phyloP scores from a whole-genome alignment of 2,329 filamentous ascomycete species.

The Nannizziopsis barbatae region DNA sequence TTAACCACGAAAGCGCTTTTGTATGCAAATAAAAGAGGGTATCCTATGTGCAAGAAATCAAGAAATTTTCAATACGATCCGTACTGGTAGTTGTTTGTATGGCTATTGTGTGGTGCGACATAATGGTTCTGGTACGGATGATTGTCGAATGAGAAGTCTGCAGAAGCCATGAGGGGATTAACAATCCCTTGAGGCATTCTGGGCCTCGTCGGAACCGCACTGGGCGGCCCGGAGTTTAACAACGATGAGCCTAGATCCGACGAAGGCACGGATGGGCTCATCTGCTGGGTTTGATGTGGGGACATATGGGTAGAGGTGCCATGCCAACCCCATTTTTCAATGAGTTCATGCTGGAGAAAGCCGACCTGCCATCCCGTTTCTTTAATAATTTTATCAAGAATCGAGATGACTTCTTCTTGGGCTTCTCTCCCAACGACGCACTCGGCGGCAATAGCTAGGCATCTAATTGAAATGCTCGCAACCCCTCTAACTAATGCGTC shows the following conservation, averaged over 20 bases:
- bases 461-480: constrained; percentile 65
- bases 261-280: constrained; percentile 6
- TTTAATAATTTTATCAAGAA: constrained; percentile 62
- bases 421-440: constrained; percentile 57
- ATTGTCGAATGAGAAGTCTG: constrained; percentile 65
- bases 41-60: neutral
- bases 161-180: constrained; percentile 59
- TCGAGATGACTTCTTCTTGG: constrained; percentile 67
- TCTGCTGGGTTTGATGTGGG: constrained; percentile 22
- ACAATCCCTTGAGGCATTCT: constrained; percentile 40
- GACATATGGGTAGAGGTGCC: constrained; percentile 28
- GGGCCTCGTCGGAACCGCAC: constrained; percentile 23
- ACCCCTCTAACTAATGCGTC: constrained; percentile 47
- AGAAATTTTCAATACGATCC: constrained; percentile 10
- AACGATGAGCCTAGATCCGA: constrained; percentile 14
- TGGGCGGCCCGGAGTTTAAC: constrained; percentile 17
- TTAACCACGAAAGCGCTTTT: too few relatives aligned
- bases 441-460: constrained; percentile 64
- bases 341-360: constrained; percentile 61
- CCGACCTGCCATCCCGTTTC: constrained; percentile 70
- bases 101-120: constrained; percentile 53
- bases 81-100: constrained; percentile 22
- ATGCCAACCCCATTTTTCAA: constrained; percentile 66
- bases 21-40: neutral
- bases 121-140: constrained; percentile 76